Percentiles rank a stretch among this genome's conserved stretches.
These are phyloP conservation scores for Pyracantha coccinea DNA, from an alignment of 331 rosid species.

Conservation along the genomic window DNA sequence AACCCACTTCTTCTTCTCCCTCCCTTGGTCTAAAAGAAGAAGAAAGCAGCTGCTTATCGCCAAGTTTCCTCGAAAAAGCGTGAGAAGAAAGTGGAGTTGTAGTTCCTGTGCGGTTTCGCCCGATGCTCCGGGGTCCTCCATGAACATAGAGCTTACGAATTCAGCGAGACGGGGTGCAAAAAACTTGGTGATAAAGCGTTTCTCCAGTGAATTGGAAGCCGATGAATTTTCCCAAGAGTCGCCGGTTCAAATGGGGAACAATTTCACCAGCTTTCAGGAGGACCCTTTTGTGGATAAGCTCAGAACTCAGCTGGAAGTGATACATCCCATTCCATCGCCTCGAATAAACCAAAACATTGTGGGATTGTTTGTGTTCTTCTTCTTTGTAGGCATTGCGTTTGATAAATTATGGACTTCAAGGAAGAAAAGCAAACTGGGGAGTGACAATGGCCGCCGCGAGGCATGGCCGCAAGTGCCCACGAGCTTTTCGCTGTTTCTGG, in stretches of 20 bases:
- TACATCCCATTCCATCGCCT: constrained; percentile 93
- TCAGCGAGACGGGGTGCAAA: constrained; percentile 36
- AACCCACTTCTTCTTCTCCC: background rate
- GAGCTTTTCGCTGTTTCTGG: constrained; percentile 81
- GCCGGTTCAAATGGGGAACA: constrained; percentile 43
- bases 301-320: constrained; percentile 84
- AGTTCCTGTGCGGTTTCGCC: constrained; percentile 33
- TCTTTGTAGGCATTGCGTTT: constrained; percentile 83
- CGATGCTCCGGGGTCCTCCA: constrained; percentile 20
- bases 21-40: constrained; percentile 28
- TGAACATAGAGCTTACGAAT: constrained; percentile 28
- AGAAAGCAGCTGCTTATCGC: constrained; percentile 25
- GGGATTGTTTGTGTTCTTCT: constrained; percentile 76
- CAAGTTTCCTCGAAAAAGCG: constrained; percentile 20
- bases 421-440: constrained; percentile 32
- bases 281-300: constrained; percentile 94
- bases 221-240: constrained; percentile 35
- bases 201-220: constrained; percentile 37
- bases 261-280: constrained; percentile 57
- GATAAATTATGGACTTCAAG: constrained; percentile 81
- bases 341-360: constrained; percentile 71
- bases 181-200: constrained; percentile 37
- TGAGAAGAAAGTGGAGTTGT: constrained; percentile 33
- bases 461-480: constrained; percentile 99
- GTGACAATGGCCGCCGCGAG: constrained; percentile 40